Conservation (phyloP, 495 filamentous ascomycete genomes). For the Penicillium desertorum region DNA sequence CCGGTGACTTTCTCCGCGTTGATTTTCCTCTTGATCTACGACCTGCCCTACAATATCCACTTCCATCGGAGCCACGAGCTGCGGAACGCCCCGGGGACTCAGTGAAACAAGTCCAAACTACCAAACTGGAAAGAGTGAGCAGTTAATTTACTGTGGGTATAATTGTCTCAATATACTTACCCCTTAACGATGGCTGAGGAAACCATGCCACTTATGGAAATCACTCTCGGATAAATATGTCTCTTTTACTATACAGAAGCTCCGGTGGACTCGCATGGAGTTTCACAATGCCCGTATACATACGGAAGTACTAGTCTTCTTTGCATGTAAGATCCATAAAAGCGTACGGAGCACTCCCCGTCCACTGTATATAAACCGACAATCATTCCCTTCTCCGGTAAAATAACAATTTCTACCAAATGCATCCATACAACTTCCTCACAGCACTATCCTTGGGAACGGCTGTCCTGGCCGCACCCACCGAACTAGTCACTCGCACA, state of each 20-base stretch:
- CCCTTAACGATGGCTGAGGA: background rate
- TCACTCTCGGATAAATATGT: background rate
- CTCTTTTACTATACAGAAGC: conserved; percentile 1
- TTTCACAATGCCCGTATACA: background rate
- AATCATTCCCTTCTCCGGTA: background rate
- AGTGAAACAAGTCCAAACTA: background rate
- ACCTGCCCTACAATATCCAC: background rate
- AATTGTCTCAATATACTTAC: background rate
- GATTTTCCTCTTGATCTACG: background rate
- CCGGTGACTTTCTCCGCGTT: background rate
- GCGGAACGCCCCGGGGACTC: background rate
- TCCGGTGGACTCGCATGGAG: background rate
- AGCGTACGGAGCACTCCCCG: background rate
- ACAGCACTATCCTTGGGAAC: conserved; percentile 16
- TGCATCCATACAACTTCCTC: conserved; percentile 5
- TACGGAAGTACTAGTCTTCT: background rate
- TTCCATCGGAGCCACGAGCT: background rate
- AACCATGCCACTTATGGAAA: conserved; percentile 16
- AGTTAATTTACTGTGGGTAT: background rate
- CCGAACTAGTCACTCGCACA: conserved; percentile 11
- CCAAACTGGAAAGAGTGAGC: background rate
- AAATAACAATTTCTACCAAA: background rate
- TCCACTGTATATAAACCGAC: background rate
- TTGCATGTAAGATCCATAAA: background rate
- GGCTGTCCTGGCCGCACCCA: conserved; percentile 13